A percentile compares a stretch with the other conserved stretches of the same genome.
These are phyloP conservation scores for Malassezia yamatoensis DNA, from an alignment of 1,284 basidiomycete genomes.

Conservation along the genomic window DNA sequence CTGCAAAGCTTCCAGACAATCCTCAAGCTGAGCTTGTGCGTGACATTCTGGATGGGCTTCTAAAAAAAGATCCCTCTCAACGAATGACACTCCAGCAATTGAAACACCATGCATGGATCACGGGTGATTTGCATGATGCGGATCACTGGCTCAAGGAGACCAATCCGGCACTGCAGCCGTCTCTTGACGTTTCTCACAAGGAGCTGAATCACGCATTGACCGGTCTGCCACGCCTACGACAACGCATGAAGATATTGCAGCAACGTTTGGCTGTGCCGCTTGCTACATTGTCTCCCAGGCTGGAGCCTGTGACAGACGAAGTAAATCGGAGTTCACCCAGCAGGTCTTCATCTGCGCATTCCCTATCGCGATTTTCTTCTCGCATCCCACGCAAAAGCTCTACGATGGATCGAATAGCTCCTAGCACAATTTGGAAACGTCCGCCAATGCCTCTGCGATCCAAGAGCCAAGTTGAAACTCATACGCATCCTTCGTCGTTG, in stretches of 20 bases:
- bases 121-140: constrained; percentile 62
- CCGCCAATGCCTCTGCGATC: background rate
- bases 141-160: constrained; percentile 71
- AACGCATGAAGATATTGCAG: constrained; percentile 33
- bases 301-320: background rate
- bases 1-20: constrained; percentile 3
- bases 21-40: constrained; percentile 51
- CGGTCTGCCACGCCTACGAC: constrained; percentile 39
- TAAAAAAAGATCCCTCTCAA: constrained; percentile 70
- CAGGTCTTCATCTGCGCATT: background rate
- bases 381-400: background rate
- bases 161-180: constrained; percentile 56
- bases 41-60: constrained; percentile 62
- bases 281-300: background rate
- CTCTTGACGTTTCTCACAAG: constrained; percentile 63
- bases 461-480: background rate
- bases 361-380: background rate
- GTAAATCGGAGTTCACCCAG: background rate
- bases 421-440: background rate
- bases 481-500: background rate
- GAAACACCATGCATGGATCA: constrained; percentile 72
- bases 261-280: constrained; percentile 29
- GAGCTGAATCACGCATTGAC: constrained; percentile 64
- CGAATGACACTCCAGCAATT: constrained; percentile 73
- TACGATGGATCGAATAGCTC: background rate